Evolutionary conservation across 192 early-diverging fungal genomes (phyloP), one percentile per base, ranked within the genome.

Genomic region (Coemansia sp.): DNA sequence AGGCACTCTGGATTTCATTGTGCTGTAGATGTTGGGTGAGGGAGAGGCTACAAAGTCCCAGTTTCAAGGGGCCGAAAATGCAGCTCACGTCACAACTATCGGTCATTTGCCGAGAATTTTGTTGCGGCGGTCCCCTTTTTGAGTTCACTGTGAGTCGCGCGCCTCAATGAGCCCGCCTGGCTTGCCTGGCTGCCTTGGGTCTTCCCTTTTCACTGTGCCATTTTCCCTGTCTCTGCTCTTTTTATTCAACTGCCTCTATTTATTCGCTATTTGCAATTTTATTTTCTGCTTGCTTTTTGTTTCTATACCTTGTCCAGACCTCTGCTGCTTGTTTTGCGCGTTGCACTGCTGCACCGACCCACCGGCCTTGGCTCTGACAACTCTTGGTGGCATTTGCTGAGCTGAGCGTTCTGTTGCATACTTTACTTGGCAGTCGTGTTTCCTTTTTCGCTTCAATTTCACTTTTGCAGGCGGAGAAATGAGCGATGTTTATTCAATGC

Each of bases 401-500:
- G 43, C 43, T 47, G 43, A 47, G 43, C 43, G 16, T 47, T 13
- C 3, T 18, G 14, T n/a, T 6, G 14, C 43, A 18, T 47, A 18
- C 43, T 18, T 47, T 35, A 35, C 32, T 35, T 35, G 32, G 32
- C 32, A 35, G 32, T 9, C 32, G 7, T 35, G 32, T 47, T 18
- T 47, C 43, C 43, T n/a, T n/a, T 47, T 47, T 18, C n/a, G 43
- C 22, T 47, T 47, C n/a, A 13, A 47, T 47, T 47, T 14, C 14
- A 13, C 13, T 18, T n/a, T 13, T 47, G 43, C n/a, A 7, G 43
- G n/a, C 43, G 43, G 24, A 19, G 65, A 77, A 61, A 80, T 80
- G 78, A 74, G 78, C 65, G 78, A 80, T 64, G 68, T 74, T 29
- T 80, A 71, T 54, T 59, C 72, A 11, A 80, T 80, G 65, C 68